Conservation (phyloP, 768 basidiomycete genomes). For the Collybiopsis luxurians region DNA sequence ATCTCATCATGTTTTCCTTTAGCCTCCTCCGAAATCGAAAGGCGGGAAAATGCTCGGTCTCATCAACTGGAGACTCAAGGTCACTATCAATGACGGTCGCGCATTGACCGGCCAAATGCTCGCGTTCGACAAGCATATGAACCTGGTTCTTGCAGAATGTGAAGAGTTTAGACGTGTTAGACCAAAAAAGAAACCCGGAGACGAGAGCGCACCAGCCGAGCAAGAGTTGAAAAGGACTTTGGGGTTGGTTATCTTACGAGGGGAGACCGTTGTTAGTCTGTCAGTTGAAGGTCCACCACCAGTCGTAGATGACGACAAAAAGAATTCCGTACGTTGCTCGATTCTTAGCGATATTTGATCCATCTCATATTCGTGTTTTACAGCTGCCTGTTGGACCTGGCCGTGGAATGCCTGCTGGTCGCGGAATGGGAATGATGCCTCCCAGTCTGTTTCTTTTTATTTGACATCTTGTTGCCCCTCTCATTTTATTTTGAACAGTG, state of each 20-base stretch:
- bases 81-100: slow-evolving; percentile 97
- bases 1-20: background rate
- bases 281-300: slow-evolving; percentile 96
- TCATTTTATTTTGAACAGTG: slow-evolving; percentile 35
- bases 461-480: slow-evolving; percentile 15
- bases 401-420: slow-evolving; percentile 92
- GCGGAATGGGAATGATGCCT: slow-evolving; percentile 96
- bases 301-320: slow-evolving; percentile 85
- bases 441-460: slow-evolving; percentile 55
- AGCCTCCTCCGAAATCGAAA: slow-evolving; percentile 94
- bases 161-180: slow-evolving; percentile 95
- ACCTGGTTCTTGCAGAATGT: slow-evolving; percentile 95
- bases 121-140: slow-evolving; percentile 99
- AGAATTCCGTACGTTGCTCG: slow-evolving; percentile 59
- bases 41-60: slow-evolving; percentile 97
- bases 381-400: slow-evolving; percentile 89
- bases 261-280: slow-evolving; percentile 94
- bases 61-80: slow-evolving; percentile 96
- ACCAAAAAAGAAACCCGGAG: slow-evolving; percentile 88
- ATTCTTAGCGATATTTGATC: slow-evolving; percentile 3
- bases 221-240: slow-evolving; percentile 96
- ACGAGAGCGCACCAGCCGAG: slow-evolving; percentile 63
- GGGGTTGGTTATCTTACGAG: slow-evolving; percentile 95
- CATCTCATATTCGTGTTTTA: slow-evolving; percentile 17
- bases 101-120: slow-evolving; percentile 97